phyloP scores from a whole-genome alignment of 176 grass and related monocot genomes.

The Carex parvula region DNA sequence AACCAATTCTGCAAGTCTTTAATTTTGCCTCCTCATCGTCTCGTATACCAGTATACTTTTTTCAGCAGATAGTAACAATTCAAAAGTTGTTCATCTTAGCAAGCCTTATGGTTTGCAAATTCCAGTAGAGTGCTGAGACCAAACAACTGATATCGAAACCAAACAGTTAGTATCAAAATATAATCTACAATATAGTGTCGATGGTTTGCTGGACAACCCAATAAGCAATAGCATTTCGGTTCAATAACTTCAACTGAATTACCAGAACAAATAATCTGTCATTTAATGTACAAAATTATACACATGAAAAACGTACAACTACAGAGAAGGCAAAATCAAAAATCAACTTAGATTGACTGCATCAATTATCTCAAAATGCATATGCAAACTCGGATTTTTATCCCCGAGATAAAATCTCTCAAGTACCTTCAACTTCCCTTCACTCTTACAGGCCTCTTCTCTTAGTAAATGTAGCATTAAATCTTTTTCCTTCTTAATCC shows the following conservation, averaged over 20 bases:
- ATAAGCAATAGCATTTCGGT: background rate
- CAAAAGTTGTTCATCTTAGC: background rate
- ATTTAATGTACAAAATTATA: background rate
- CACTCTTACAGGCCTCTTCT: slow-evolving; percentile 17
- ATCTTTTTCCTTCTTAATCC: slow-evolving; percentile 12
- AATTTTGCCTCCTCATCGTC: background rate
- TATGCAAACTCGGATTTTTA: slow-evolving; percentile 20
- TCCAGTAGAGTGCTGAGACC: too few relatives aligned
- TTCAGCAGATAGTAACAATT: background rate
- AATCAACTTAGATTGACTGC: background rate
- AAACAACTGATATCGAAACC: too few relatives aligned
- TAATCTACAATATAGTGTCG: background rate
- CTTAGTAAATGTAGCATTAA: slow-evolving; percentile 7
- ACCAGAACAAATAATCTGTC: background rate
- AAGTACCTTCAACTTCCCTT: slow-evolving; percentile 7
- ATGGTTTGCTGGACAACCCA: background rate
- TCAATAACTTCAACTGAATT: background rate
- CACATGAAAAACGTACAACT: background rate
- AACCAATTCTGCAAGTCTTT: background rate
- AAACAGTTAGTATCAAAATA: too few relatives aligned
- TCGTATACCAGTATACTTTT: background rate
- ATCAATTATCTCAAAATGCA: slow-evolving; percentile 21
- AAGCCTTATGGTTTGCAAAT: background rate
- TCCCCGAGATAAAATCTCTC: slow-evolving; percentile 12
- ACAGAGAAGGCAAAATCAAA: background rate